Base-by-base conservation (phyloP, 495 filamentous ascomycete genomes). In the Penicillium parvum region DNA sequence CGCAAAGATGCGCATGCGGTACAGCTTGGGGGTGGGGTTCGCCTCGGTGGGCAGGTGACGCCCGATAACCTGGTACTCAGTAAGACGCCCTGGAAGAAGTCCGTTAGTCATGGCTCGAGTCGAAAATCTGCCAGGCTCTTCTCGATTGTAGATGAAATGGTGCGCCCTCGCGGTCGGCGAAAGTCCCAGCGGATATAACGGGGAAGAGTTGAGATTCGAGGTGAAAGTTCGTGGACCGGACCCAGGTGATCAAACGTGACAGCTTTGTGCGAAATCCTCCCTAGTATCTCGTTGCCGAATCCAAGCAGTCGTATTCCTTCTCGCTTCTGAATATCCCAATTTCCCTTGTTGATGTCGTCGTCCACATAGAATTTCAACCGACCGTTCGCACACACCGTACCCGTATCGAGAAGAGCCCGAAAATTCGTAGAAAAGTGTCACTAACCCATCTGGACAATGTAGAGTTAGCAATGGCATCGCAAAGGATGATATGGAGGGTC, bases 1-100 rank as follows among this genome's bases (percentile, higher is more conserved):
- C 47, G 92, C 92, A 65, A 98, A 98, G 73, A 98, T 95, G 72
- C 91, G 88, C 94, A 98, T 98, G 71, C 92, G 89, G 83, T 97
- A 98, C 68, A 98, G 85, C 79, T 90, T 92, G 55, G 92, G 92
- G 51, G 86, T 88, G 56, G 90, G 86, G 75, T 94, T 92, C 57
- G 85, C 78, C 75, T 98, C 94, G 60, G 84, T 85, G 68, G 92
- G 92, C 84, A 97, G 74, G 73, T 96, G 90, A 76, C 94, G 94
- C 76, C 92, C 92, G 61, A 98, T 96, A 74, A 98, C 92, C 81
- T 96, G 94, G 81, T 96, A 98, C 80, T 98, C 92, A 65, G 83
- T 86, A 74, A 98, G 90, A 81, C 94, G 91, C 84, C 91, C 92
- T 95, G 69, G 50, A 42, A 46, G 47, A 39, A 47, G 25, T 46